Conservation (phyloP, 352 stramenopile species). For the Aphanomyces euteiches region DNA sequence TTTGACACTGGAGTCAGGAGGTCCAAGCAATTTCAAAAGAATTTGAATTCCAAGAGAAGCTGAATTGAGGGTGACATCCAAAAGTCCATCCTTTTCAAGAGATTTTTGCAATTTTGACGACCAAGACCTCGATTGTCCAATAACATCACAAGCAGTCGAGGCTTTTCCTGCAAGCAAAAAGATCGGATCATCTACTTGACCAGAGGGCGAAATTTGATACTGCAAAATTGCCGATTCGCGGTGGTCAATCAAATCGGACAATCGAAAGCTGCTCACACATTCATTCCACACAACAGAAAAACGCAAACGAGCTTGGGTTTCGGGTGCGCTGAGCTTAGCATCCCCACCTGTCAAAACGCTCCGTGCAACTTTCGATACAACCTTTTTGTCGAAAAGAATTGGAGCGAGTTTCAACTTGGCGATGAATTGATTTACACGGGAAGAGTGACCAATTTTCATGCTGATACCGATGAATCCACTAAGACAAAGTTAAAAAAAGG, state of each 20-base stretch:
- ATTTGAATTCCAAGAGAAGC: conserved; percentile 81
- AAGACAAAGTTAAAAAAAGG: too few relatives aligned
- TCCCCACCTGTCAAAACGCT: conserved; percentile 21
- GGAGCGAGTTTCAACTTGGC: conserved; percentile 54
- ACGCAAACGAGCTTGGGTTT: conserved; percentile 74
- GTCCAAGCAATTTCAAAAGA: conserved; percentile 68
- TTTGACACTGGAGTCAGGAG: conserved; percentile 55
- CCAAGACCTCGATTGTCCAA: conserved; percentile 44
- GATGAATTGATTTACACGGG: conserved; percentile 62
- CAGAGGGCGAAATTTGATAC: conserved; percentile 83
- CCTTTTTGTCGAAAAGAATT: conserved; percentile 62
- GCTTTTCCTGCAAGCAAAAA: conserved; percentile 83
- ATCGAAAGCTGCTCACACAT: conserved; percentile 83
- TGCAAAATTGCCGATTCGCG: conserved; percentile 83
- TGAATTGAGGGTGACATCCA: conserved; percentile 71
- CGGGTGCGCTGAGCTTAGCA: conserved; percentile 35
- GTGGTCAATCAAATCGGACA: conserved; percentile 84
- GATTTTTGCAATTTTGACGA: conserved; percentile 66
- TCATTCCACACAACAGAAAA: conserved; percentile 88
- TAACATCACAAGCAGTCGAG: conserved; percentile 63
- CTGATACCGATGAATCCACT: conserved; percentile 64
- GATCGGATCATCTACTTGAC: conserved; percentile 75
- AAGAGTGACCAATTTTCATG: conserved; percentile 74
- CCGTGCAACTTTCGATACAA: conserved; percentile 47
- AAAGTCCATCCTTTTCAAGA: conserved; percentile 65